Percentiles rank a stretch among this genome's conserved stretches.
phyloP scores from a whole-genome alignment of 345 rosid species.

The Aquilaria malaccensis region DNA sequence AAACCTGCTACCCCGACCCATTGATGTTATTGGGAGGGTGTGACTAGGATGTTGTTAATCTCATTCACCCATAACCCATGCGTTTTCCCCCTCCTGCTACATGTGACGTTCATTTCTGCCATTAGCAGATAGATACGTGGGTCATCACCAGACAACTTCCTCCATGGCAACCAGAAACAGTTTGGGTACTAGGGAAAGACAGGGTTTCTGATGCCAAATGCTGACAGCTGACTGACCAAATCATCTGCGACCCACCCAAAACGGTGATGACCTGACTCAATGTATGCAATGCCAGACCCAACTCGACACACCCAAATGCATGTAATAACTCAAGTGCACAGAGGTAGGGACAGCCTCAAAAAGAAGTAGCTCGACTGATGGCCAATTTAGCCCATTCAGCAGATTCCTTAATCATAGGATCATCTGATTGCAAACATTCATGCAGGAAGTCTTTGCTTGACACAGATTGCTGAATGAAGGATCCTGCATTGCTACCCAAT shows the following conservation, averaged over 20 bases:
- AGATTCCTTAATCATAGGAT: constrained; percentile 60
- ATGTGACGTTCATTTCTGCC: constrained; percentile 17
- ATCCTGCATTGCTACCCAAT: constrained; percentile 63
- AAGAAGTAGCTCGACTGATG: constrained; percentile 64
- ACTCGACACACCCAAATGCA: constrained; percentile 45
- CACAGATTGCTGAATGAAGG: constrained; percentile 65
- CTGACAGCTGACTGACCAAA: constrained; percentile 19
- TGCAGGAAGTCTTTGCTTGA: constrained; percentile 66
- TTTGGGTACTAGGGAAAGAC: constrained; percentile 13
- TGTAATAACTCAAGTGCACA: constrained; percentile 27
- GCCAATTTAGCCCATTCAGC: constrained; percentile 77
- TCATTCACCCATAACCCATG: constrained; percentile 15
- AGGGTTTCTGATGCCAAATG: constrained; percentile 9
- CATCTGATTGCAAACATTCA: constrained; percentile 69
- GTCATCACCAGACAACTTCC: constrained; percentile 24
- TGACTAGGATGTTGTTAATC: constrained; percentile 4
- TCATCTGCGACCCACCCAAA: constrained; percentile 8
- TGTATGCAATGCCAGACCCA: constrained; percentile 34
- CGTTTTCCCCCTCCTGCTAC: constrained; percentile 7
- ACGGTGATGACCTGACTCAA: constrained; percentile 39
- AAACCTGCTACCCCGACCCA: constrained; percentile 12
- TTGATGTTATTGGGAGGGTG: constrained; percentile 5
- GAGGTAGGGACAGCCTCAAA: constrained; percentile 36
- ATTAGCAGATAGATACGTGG: constrained; percentile 22
- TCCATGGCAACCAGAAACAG: constrained; percentile 14